These are phyloP conservation scores for Monilinia vaccinii-corymbosi DNA, from an alignment of 2,329 filamentous ascomycete species.

Conservation along the genomic window DNA sequence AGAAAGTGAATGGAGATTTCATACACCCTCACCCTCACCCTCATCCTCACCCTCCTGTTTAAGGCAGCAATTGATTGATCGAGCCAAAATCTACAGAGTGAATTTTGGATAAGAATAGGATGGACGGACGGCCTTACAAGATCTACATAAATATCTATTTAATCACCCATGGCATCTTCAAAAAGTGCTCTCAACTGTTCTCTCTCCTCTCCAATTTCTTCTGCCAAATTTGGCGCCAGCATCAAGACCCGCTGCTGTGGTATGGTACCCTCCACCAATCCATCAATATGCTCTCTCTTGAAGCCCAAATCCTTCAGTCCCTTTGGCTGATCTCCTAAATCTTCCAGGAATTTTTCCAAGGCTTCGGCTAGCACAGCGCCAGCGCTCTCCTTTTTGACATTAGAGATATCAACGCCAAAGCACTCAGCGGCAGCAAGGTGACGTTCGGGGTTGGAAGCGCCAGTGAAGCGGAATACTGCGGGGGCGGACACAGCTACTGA, in stretches of 20 bases:
- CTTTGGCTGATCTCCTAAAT: slow-evolving; percentile 80
- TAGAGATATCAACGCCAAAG: slow-evolving; percentile 82
- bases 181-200: slow-evolving; percentile 63
- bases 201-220: slow-evolving; percentile 59
- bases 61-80: background rate
- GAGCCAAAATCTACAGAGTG: background rate
- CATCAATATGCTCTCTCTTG: slow-evolving; percentile 62
- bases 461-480: slow-evolving; percentile 90
- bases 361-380: slow-evolving; percentile 84
- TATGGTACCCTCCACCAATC: slow-evolving; percentile 85
- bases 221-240: slow-evolving; percentile 74
- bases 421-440: slow-evolving; percentile 83
- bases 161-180: slow-evolving; percentile 44
- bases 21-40: too few species aligned
- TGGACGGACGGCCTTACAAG: background rate
- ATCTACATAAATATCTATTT: background rate
- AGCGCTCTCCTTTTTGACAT: slow-evolving; percentile 81
- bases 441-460: slow-evolving; percentile 80
- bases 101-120: background rate
- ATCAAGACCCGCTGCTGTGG: slow-evolving; percentile 86
- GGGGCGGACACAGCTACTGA: slow-evolving; percentile 90
- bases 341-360: slow-evolving; percentile 67
- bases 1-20: background rate
- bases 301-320: slow-evolving; percentile 83
- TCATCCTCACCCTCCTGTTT: background rate